Base-by-base conservation (phyloP, 495 filamentous ascomycete species). In the Chaetomium cochliodes region DNA sequence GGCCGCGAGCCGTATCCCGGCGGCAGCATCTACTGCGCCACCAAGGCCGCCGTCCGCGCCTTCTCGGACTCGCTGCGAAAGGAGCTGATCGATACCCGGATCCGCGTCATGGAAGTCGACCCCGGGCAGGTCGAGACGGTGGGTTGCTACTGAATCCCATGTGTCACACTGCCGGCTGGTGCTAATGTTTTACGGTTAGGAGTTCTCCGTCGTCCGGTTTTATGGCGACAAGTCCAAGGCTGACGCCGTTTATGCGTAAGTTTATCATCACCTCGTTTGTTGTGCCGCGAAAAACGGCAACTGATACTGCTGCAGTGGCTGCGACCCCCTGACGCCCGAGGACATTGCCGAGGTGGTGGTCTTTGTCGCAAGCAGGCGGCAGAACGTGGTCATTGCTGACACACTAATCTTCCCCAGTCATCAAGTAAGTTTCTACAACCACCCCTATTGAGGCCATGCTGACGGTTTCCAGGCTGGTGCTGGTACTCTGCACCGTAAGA, bases 91-190 rank as follows among this genome's bases (percentile, higher is more conserved):
- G 84, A 89, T 28, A 90, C 92, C 6, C 82, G 93, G 51, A 93
- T 98, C 56, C 79, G 94, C 25, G 82, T 98, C 56, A 93, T 97
- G 64, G 92, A 94, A 79, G 82, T 98, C 65, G 94, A 97, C 71
- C 94, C 94, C 8, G 94, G 94, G 47, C 94, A 97, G 78, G 94
- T 98, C 54, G 93, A 98, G 83, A 98, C 94, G 22, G 88, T 90
- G 76, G 60, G 84, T 72, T 64, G 84, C 72, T 64, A 42, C n/a
- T n/a, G 16, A 25, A 20, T 26, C n/a, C n/a, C 16, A 3, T 25
- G 1, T 15, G 33, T 2, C 18, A 15, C 13, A 5, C 9, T 6
- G 33, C 6, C 41, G 37, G 4, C 6, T n/a, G 46, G 44, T 41
- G 39, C 44, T 54, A 55, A 42, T 16, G 13, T 59, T 26, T n/a